Conservation (phyloP, 768 basidiomycete genomes). For the button mushroom (Agaricus bisporus) region DNA sequence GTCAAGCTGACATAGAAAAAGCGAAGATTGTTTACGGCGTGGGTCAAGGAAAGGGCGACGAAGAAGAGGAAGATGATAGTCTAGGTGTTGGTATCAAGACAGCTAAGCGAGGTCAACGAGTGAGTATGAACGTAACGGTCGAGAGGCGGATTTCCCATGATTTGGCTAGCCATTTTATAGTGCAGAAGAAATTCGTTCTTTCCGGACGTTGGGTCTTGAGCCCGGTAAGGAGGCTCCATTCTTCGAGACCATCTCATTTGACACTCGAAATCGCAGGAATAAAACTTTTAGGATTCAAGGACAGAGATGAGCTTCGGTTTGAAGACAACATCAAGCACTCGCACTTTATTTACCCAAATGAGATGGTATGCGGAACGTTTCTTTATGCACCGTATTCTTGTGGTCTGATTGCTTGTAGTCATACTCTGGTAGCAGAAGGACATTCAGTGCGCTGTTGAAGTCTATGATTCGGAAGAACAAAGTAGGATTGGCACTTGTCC, state of each 20-base stretch:
- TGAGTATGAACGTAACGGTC: constrained; percentile 21
- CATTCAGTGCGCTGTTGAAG: constrained; percentile 82
- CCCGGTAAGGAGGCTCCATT: constrained; percentile 45
- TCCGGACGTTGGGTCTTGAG: constrained; percentile 74
- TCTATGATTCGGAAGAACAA: constrained; percentile 77
- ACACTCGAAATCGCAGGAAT: constrained; percentile 43
- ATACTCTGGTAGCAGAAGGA: constrained; percentile 88
- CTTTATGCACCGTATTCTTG: neutral
- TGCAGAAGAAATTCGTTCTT: constrained; percentile 73
- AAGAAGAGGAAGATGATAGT: constrained; percentile 28
- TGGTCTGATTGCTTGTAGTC: constrained; percentile 30
- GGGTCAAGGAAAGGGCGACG: constrained; percentile 34
- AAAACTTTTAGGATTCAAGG: constrained; percentile 91
- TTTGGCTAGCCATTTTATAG: constrained; percentile 70
- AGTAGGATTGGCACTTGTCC: constrained; percentile 70
- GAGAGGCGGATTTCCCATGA: constrained; percentile 4
- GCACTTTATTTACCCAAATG: constrained; percentile 87
- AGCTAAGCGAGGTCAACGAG: constrained; percentile 49
- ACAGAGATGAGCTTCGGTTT: constrained; percentile 58
- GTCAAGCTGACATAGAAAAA: constrained; percentile 40
- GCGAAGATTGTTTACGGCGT: constrained; percentile 40
- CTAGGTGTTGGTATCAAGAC: constrained; percentile 26
- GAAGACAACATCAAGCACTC: constrained; percentile 94
- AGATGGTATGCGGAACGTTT: constrained; percentile 49
- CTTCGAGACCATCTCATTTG: neutral